Percentiles rank a stretch among this genome's conserved stretches.
These are phyloP conservation scores for Blastobotrys persicus DNA, from an alignment of 1,139 yeast species.

Conservation along the genomic window DNA sequence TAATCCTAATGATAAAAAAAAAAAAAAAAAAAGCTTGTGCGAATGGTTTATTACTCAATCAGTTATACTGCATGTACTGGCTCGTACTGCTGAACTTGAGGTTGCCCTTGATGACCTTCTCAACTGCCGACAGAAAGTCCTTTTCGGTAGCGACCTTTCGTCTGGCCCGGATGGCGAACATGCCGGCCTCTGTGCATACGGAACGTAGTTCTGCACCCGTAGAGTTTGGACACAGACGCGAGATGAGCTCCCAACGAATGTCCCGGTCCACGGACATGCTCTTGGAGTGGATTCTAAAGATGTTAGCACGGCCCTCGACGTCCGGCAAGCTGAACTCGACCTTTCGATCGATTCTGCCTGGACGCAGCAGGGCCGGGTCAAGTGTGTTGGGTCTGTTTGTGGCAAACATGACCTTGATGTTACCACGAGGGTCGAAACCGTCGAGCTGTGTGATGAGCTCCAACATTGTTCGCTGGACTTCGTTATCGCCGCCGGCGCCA, in stretches of 20 bases:
- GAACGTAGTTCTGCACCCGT: constrained; percentile 98
- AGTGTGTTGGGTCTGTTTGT: constrained; percentile 96
- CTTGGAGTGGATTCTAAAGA: constrained; percentile 93
- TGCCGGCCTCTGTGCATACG: constrained; percentile 97
- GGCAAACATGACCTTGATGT: constrained; percentile 98
- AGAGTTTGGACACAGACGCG: constrained; percentile 94
- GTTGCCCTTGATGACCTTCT: constrained; percentile 97
- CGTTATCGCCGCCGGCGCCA: constrained; percentile 99
- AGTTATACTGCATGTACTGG: constrained; percentile 97
- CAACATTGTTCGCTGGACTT: constrained; percentile 98
- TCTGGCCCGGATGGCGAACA: constrained; percentile 98
- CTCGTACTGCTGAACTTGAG: constrained; percentile 96
- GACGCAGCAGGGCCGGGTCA: constrained; percentile 95
- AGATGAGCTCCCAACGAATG: constrained; percentile 96
- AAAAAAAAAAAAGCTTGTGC: constrained; percentile 3
- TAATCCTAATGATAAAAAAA: constrained; percentile 3
- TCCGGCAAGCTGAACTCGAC: constrained; percentile 97
- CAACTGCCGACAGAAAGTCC: constrained; percentile 95
- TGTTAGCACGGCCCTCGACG: constrained; percentile 94
- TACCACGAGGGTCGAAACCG: constrained; percentile 98
- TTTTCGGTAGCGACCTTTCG: constrained; percentile 97
- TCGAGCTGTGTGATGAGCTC: constrained; percentile 95
- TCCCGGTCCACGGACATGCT: constrained; percentile 96
- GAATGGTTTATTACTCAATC: constrained; percentile 17
- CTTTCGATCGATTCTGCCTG: constrained; percentile 97